Percentiles rank a stretch among this genome's conserved stretches.
Conservation (phyloP, 768 basidiomycete genomes). For the Suillus americanus region DNA sequence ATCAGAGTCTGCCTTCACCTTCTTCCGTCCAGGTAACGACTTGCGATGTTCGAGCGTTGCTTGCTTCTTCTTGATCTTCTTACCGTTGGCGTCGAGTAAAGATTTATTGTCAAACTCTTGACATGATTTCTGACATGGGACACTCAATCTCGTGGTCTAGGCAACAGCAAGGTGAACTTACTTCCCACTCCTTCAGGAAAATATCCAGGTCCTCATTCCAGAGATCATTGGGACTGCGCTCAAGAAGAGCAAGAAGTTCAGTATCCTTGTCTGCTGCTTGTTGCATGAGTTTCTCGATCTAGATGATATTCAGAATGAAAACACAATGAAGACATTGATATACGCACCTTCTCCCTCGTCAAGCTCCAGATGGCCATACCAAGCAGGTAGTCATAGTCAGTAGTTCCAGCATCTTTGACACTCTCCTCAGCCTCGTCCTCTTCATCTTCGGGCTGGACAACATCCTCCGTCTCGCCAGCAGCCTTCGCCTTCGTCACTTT, state of each 20-base stretch:
- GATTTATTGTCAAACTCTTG: constrained; percentile 45
- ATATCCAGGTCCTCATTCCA: constrained; percentile 89
- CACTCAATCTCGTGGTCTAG: constrained; percentile 4
- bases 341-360: constrained; percentile 83
- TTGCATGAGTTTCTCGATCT: constrained; percentile 83
- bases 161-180: constrained; percentile 36
- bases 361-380: constrained; percentile 95
- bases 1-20: constrained; percentile 38
- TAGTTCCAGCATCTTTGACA: constrained; percentile 37
- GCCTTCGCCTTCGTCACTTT: constrained; percentile 58
- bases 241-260: constrained; percentile 76
- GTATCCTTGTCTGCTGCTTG: constrained; percentile 82
- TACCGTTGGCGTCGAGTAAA: constrained; percentile 45
- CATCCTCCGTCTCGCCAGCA: constrained; percentile 62
- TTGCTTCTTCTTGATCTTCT: constrained; percentile 59
- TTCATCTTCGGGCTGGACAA: constrained; percentile 52
- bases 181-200: constrained; percentile 86
- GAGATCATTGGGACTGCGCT: constrained; percentile 75
- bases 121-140: constrained; percentile 35
- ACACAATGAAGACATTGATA: not conserved
- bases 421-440: constrained; percentile 50
- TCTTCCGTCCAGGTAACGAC: constrained; percentile 43
- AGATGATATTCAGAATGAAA: constrained; percentile 11
- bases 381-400: constrained; percentile 91
- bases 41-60: constrained; percentile 53